phyloP scores from a whole-genome alignment of 345 rosid species.

The Gossypium anomalum region DNA sequence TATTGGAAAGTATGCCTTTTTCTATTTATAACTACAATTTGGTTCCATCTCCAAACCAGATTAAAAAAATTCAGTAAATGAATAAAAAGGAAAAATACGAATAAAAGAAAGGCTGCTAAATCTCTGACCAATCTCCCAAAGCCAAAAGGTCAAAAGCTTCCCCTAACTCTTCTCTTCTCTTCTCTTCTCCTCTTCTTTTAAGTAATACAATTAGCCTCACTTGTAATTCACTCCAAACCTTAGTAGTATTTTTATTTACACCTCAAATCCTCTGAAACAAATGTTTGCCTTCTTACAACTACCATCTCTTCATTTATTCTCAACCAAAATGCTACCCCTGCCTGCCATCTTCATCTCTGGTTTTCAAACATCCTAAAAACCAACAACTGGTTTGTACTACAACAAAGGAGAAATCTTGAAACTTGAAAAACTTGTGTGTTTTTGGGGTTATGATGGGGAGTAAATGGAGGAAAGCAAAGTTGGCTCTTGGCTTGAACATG shows the following conservation, averaged over 20 bases:
- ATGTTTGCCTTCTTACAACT: background rate
- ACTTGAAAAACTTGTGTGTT: background rate
- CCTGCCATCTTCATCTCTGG: background rate
- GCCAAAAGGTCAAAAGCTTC: slow-evolving; percentile 36
- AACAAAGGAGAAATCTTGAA: slow-evolving; percentile 6
- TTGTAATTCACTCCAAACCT: slow-evolving; percentile 12
- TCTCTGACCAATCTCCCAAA: slow-evolving; percentile 19
- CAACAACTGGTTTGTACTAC: background rate
- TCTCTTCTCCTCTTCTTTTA: slow-evolving; percentile 11
- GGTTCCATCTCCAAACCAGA: background rate
- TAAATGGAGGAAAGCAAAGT: slow-evolving; percentile 81
- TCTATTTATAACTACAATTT: too few relatives aligned
- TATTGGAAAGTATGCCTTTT: too few relatives aligned
- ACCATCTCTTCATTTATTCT: background rate
- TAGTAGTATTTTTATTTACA: background rate
- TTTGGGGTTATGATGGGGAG: slow-evolving; percentile 41
- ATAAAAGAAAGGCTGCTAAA: slow-evolving; percentile 20
- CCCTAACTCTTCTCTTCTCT: slow-evolving; percentile 5
- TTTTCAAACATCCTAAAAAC: background rate
- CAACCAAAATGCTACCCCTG: slow-evolving; percentile 8
- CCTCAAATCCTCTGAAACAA: background rate
- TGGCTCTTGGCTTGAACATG: slow-evolving; percentile 64
- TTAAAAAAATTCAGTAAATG: background rate
- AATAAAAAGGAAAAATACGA: too few relatives aligned
- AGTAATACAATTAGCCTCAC: slow-evolving; percentile 1